phyloP scores from a whole-genome alignment of 106 monocot genomes.

The Agapanthus africanus region DNA sequence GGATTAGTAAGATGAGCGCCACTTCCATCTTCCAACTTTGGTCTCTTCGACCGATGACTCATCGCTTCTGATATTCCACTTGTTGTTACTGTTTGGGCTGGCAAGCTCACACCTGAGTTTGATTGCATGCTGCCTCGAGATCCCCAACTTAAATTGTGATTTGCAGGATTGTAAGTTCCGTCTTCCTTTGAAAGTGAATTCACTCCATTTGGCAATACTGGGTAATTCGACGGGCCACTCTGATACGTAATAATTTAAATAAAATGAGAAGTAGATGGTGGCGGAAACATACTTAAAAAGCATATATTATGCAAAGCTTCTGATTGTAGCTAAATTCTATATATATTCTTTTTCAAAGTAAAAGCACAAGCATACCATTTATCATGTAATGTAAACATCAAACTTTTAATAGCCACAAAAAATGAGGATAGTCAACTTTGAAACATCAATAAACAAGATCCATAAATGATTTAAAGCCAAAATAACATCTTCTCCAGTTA shows the following conservation, averaged over 20 bases:
- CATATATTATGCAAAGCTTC: neutral
- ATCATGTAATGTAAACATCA: neutral
- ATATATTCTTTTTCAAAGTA: neutral
- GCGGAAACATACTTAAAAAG: neutral
- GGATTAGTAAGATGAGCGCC: slow-evolving; percentile 16
- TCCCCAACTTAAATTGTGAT: slow-evolving; percentile 18
- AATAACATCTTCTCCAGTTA: neutral
- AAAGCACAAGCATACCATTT: neutral
- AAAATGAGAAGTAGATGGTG: neutral
- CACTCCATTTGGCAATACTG: slow-evolving; percentile 12
- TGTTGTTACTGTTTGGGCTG: slow-evolving; percentile 14
- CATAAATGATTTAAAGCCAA: slow-evolving; percentile 3
- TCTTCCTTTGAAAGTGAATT: slow-evolving; percentile 30
- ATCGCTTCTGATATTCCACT: slow-evolving; percentile 16
- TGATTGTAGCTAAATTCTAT: neutral
- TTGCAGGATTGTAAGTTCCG: slow-evolving; percentile 12
- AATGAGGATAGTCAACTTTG: neutral
- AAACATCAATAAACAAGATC: neutral
- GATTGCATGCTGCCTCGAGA: slow-evolving; percentile 18
- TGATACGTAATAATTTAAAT: slow-evolving; percentile 1
- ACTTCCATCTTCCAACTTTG: slow-evolving; percentile 42
- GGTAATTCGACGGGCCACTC: slow-evolving; percentile 28
- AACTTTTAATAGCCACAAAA: neutral
- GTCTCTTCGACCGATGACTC: slow-evolving; percentile 45
- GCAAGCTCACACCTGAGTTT: slow-evolving; percentile 15